Conservation (phyloP, 2,329 filamentous ascomycete species). For the Xylariaceae sp. region DNA sequence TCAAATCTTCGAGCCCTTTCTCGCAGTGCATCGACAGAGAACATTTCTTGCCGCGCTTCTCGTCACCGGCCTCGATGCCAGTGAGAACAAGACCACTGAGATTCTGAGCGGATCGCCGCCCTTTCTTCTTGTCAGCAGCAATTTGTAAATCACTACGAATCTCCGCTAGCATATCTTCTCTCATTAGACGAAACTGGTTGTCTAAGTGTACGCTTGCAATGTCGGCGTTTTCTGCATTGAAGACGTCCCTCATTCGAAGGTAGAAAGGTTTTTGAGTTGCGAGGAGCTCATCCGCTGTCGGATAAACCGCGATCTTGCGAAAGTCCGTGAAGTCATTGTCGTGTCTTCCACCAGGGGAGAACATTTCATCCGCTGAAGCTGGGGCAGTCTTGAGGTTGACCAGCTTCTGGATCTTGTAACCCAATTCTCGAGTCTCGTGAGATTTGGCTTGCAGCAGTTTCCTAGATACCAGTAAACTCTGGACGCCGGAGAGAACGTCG, state of each 20-base stretch:
- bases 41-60: too few relatives aligned
- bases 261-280: background rate
- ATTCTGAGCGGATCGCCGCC: constrained; percentile 46
- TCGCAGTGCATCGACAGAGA: too few relatives aligned
- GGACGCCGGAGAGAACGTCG: too few relatives aligned
- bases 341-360: background rate
- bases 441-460: too few relatives aligned
- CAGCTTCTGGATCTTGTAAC: too few relatives aligned
- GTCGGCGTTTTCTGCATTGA: background rate
- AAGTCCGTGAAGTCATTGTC: background rate
- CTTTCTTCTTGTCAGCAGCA: constrained; percentile 54
- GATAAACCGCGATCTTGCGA: background rate
- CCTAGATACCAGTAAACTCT: too few relatives aligned
- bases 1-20: too few relatives aligned
- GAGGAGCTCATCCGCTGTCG: background rate
- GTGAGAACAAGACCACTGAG: too few relatives aligned
- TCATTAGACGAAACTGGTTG: constrained; percentile 72
- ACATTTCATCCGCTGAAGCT: too few relatives aligned
- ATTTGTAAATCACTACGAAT: constrained; percentile 60
- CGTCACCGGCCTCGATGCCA: too few relatives aligned
- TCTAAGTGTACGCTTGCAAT: constrained; percentile 58
- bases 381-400: too few relatives aligned
- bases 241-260: background rate
- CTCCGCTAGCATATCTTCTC: constrained; percentile 74
- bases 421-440: too few relatives aligned